phyloP scores from a whole-genome alignment of 306 rosid species.

The Vigna hirtella region DNA sequence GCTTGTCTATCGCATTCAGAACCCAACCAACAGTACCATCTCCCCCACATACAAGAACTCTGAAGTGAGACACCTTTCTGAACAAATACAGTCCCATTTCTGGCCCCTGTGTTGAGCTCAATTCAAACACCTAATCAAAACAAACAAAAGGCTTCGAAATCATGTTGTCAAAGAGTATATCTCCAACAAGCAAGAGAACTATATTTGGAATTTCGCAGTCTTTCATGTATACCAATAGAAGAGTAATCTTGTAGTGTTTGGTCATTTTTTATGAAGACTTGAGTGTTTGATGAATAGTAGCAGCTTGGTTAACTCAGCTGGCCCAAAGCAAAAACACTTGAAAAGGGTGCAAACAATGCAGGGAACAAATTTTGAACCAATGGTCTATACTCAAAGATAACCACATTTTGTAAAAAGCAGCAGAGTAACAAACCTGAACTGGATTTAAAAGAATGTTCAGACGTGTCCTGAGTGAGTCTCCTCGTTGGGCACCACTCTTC shows the following conservation, averaged over 20 bases:
- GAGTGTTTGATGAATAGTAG: conserved; percentile 10
- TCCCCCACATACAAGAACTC: conserved; percentile 96
- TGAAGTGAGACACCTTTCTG: conserved; percentile 95
- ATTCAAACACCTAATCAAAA: conserved; percentile 77
- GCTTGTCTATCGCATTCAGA: conserved; percentile 86
- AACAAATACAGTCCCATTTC: conserved; percentile 87
- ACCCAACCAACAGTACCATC: conserved; percentile 99
- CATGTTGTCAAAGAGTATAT: conserved; percentile 35
- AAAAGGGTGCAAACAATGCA: conserved; percentile 24
- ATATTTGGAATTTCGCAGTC: conserved; percentile 7
- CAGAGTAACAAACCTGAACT: conserved; percentile 75
- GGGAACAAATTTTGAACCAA: conserved; percentile 29
- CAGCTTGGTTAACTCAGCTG: conserved; percentile 13
- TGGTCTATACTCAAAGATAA: conserved; percentile 25
- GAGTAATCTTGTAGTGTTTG: conserved; percentile 19
- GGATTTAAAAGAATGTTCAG: conserved; percentile 89
- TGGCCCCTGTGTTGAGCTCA: conserved; percentile 93
- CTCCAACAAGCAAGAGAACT: conserved; percentile 6
- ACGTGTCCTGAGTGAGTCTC: conserved; percentile 86
- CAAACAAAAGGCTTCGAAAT: conserved; percentile 37
- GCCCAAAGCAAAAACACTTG: conserved; percentile 32
- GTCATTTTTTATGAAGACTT: conserved; percentile 21
- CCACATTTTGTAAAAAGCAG: conserved; percentile 35
- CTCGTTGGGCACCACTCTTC: conserved; percentile 99
- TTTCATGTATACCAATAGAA: conserved; percentile 31